Percentiles rank a stretch among this genome's conserved stretches.
phyloP scores from a whole-genome alignment of 495 filamentous ascomycete genomes.

The Tuber indicum region DNA sequence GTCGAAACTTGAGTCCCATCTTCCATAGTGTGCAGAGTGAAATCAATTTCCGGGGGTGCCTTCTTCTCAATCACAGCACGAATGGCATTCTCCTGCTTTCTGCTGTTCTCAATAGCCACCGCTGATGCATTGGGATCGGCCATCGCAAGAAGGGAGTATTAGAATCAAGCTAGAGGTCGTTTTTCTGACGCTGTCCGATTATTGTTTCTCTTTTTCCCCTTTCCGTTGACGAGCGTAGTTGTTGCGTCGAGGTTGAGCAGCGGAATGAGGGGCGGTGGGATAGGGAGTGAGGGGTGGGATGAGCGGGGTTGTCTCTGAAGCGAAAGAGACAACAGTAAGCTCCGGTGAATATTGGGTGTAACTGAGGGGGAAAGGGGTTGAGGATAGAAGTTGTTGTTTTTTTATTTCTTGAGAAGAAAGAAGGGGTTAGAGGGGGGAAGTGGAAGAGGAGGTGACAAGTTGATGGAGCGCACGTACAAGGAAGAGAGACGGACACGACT shows the following conservation, averaged over 20 bases:
- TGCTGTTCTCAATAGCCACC: conserved; percentile 38
- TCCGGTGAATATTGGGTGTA: conserved; percentile 13
- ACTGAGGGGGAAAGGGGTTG: neutral
- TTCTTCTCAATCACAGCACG: conserved; percentile 87
- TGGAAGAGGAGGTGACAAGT: neutral
- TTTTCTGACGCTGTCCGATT: neutral
- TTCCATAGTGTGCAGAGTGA: conserved; percentile 95
- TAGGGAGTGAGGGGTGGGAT: conserved; percentile 28
- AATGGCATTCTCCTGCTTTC: conserved; percentile 59
- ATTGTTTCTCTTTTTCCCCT: neutral
- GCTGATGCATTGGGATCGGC: conserved; percentile 32
- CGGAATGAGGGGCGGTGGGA: conserved; percentile 14
- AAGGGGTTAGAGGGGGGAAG: conserved; percentile 9
- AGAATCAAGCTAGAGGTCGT: neutral
- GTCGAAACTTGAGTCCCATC: conserved; percentile 93
- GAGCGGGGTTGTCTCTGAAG: conserved; percentile 29
- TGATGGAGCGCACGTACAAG: neutral
- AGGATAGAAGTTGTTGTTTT: conserved; percentile 6
- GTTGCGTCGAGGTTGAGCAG: conserved; percentile 11
- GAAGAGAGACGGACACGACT: neutral
- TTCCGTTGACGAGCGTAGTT: neutral
- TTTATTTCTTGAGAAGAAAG: conserved; percentile 9
- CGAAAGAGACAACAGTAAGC: neutral
- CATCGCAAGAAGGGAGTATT: conserved; percentile 26
- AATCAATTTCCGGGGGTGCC: conserved; percentile 94